These are phyloP conservation scores for Scedosporium minutisporum DNA, from an alignment of 2,329 filamentous ascomycete species.

Conservation along the genomic window DNA sequence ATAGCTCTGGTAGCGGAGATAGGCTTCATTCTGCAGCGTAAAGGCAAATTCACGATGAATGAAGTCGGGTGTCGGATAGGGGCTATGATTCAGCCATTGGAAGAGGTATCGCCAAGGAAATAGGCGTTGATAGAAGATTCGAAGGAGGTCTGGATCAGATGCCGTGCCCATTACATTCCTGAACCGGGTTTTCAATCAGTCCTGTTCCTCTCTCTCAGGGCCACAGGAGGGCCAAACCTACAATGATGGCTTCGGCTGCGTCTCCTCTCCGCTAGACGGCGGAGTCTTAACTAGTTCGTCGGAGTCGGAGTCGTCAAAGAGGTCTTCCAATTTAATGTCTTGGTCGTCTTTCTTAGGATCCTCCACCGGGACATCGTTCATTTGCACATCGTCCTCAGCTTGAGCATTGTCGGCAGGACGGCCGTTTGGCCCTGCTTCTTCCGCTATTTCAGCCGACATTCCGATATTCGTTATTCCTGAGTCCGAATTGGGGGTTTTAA, in stretches of 20 bases:
- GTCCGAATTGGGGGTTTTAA: no score
- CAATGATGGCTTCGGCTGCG: background rate
- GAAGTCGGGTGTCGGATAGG: constrained; percentile 79
- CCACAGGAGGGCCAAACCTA: background rate
- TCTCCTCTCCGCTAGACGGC: constrained; percentile 17
- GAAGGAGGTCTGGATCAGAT: constrained; percentile 54
- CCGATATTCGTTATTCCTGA: no score
- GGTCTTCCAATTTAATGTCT: background rate
- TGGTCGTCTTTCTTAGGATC: constrained; percentile 8
- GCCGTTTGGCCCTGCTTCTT: background rate
- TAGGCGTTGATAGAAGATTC: constrained; percentile 87
- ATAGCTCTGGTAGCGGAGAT: constrained; percentile 78
- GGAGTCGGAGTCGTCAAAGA: constrained; percentile 41
- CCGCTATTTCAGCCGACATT: background rate
- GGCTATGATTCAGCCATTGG: constrained; percentile 95
- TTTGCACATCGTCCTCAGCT: constrained; percentile 26
- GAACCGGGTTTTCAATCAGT: background rate
- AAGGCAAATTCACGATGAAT: constrained; percentile 92
- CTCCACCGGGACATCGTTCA: constrained; percentile 17
- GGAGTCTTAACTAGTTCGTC: constrained; percentile 45
- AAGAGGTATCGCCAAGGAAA: constrained; percentile 94
- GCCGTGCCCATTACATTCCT: constrained; percentile 4
- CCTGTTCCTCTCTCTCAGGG: background rate
- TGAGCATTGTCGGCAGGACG: constrained; percentile 1
- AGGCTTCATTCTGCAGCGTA: constrained; percentile 84